Evolutionary conservation across 495 filamentous ascomycete genomes (phyloP), one percentile per base, ranked within the genome.

Genomic region (Chaetomidium leptoderma): DNA sequence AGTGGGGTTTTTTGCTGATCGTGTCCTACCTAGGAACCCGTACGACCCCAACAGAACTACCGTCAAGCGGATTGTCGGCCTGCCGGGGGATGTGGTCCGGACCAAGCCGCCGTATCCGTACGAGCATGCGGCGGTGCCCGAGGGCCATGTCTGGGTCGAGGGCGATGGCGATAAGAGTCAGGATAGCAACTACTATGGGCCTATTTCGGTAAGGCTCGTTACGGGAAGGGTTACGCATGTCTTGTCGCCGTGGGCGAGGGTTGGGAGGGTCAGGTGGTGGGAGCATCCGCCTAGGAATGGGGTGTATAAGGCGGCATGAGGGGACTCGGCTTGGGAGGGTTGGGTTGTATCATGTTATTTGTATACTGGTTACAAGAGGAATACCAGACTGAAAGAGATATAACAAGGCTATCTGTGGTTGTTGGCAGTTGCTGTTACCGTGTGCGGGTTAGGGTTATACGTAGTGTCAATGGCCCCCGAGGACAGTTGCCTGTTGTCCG

Each of bases 121-220:
- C 27, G 55, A 69, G 2, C 75, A 71, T 8, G 81, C 83, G 58
- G 74, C 78, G 30, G 78, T 92, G 14, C 87, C 88, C 0, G 74
- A 74, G 37, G 86, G 86, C 6, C 87, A 91, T 74, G 75, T 91
- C 35, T 92, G 89, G 89, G 75, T 92, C 17, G 87, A 91, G 64
- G 89, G 88, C 0, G 89, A 90, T 69, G 73, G 55, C 40, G 79
- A 84, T 58, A 71, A 79, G 58, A 83, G 81, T 59, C 67, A 82
- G 52, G 89, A 92, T 66, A 90, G 87, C 65, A 90, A 91, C 71
- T 77, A 77, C 26, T 91, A 89, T 65, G 89, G 89, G 5, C 87
- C 89, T 1, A 78, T 85, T 23, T 78, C 81, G 17, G 75, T 68
- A 9, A 80, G 77, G 62, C 63, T 92, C 42, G 77, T 92, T 27